phyloP scores from a whole-genome alignment of 2,329 filamentous ascomycete genomes.

The Ophiostoma quercus region DNA sequence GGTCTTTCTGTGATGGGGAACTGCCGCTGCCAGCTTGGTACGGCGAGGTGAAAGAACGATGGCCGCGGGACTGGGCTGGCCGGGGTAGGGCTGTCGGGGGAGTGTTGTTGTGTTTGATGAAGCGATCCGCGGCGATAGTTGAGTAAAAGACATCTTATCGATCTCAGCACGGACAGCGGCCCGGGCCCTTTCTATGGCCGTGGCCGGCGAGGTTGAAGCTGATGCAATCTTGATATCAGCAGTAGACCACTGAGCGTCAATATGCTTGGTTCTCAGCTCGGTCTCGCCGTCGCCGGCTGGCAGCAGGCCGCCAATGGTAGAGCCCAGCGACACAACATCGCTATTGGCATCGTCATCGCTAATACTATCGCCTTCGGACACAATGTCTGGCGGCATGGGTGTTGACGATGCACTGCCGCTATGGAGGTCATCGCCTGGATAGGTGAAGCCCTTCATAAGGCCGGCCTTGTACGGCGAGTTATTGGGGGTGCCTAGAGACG shows the following conservation, averaged over 20 bases:
- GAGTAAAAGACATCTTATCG: background rate
- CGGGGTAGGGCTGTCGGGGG: background rate
- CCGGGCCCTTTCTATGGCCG: background rate
- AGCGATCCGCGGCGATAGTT: background rate
- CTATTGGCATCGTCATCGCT: slow-evolving; percentile 3
- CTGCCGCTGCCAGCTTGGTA: background rate
- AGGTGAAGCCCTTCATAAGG: slow-evolving; percentile 24
- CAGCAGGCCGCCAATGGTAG: background rate
- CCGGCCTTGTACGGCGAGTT: slow-evolving; percentile 10
- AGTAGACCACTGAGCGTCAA: background rate
- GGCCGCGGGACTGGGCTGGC: background rate
- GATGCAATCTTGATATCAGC: slow-evolving; percentile 21
- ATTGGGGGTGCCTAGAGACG: background rate
- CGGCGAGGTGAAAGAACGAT: background rate
- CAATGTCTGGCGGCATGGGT: slow-evolving; percentile 9
- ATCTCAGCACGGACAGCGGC: background rate
- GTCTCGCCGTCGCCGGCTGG: background rate
- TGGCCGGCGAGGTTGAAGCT: slow-evolving; percentile 18
- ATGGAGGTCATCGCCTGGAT: slow-evolving; percentile 9
- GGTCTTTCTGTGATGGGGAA: slow-evolving; percentile 16
- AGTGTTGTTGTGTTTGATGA: background rate
- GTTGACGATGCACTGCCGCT: slow-evolving; percentile 15
- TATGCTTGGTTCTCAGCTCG: background rate
- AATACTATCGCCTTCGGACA: slow-evolving; percentile 17
- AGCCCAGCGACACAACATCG: background rate